phyloP scores from a whole-genome alignment of 2,329 filamentous ascomycete genomes.

The Teratosphaeria destructans region DNA sequence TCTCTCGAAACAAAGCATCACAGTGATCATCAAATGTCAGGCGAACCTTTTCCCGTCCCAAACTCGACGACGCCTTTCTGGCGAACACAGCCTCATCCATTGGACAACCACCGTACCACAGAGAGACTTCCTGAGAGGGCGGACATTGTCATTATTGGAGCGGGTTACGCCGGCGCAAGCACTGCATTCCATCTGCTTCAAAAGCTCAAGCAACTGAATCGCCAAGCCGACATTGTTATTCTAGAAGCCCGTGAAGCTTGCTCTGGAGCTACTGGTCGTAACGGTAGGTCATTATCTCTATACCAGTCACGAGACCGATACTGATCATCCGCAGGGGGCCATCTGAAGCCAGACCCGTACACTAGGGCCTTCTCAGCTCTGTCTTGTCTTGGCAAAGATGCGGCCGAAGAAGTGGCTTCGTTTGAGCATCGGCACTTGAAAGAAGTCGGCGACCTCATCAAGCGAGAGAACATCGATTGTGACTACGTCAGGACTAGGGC shows the following conservation, averaged over 20 bases:
- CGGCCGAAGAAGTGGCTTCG: conserved; percentile 17
- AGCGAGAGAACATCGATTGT: conserved; percentile 29
- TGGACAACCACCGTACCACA: conserved; percentile 52
- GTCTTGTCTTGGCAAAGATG: conserved; percentile 14
- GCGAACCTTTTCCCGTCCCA: not conserved
- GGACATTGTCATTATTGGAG: conserved; percentile 60
- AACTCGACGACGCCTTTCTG: conserved; percentile 26
- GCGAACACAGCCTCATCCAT: conserved; percentile 25
- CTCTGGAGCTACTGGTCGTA: conserved; percentile 64
- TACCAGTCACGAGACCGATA: not conserved
- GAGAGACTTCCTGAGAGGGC: conserved; percentile 47
- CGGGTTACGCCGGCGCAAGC: conserved; percentile 57
- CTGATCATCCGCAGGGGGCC: conserved; percentile 11
- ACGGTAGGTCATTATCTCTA: conserved; percentile 23
- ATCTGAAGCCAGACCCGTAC: conserved; percentile 29
- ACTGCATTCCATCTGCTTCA: conserved; percentile 19
- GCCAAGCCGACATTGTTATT: conserved; percentile 46
- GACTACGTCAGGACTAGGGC: conserved; percentile 32
- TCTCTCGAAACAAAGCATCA: not conserved
- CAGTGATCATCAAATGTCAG: not conserved
- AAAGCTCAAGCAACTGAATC: conserved; percentile 19
- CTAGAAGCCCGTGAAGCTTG: conserved; percentile 66
- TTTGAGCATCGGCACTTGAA: conserved; percentile 21
- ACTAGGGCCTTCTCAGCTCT: conserved; percentile 16
- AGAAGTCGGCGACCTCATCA: conserved; percentile 24